Conservation (phyloP, 345 rosid species). For the Acer campestre region DNA sequence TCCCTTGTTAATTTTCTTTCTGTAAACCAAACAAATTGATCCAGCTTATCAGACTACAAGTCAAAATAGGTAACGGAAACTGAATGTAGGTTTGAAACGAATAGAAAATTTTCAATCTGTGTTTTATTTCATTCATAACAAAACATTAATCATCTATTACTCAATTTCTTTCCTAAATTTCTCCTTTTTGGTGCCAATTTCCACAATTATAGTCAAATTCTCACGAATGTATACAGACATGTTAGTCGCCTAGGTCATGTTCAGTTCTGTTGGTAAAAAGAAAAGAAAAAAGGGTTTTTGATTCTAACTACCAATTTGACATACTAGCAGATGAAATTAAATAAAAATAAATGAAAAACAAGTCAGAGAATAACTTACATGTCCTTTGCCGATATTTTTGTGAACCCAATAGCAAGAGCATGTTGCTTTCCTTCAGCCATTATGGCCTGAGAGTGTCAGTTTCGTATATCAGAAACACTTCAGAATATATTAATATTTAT, state of each 20-base stretch:
- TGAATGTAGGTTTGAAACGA: background rate
- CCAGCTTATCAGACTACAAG: background rate
- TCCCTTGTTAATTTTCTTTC: constrained; percentile 89
- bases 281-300: background rate
- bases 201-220: background rate
- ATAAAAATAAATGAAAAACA: background rate
- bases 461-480: constrained; percentile 19
- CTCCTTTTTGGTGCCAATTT: background rate
- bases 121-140: background rate
- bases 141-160: background rate
- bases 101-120: background rate
- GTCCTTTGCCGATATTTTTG: constrained; percentile 98
- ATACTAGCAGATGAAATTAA: background rate
- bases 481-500: background rate
- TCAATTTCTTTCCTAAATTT: background rate
- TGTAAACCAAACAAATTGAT: constrained; percentile 32
- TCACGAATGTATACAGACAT: background rate
- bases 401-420: constrained; percentile 97
- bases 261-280: background rate
- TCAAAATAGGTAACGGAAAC: background rate
- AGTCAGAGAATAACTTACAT: constrained; percentile 59
- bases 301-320: constrained; percentile 4
- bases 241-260: background rate
- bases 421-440: constrained; percentile 99
- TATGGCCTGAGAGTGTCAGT: constrained; percentile 63